phyloP scores from a whole-genome alignment of 164 flowering plant species.

The Nelumbo lutea region DNA sequence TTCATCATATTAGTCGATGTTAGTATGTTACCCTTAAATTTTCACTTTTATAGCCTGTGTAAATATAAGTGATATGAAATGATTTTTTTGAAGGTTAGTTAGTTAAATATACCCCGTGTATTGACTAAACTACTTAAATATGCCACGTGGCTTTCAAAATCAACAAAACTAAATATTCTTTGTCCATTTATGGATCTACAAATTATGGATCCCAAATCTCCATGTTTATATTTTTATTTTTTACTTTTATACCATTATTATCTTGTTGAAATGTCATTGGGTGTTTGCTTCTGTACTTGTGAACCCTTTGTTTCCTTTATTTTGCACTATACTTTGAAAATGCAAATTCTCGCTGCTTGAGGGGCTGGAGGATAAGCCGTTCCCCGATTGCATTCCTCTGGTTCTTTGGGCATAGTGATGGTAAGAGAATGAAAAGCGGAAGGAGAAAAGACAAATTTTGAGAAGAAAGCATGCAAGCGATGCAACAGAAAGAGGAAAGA shows the following conservation, averaged over 20 bases:
- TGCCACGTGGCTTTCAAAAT: too few species aligned
- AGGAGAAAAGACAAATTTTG: neutral
- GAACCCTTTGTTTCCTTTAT: constrained; percentile 63
- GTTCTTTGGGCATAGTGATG: constrained; percentile 16
- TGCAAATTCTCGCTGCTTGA: constrained; percentile 26
- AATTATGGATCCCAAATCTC: too few species aligned
- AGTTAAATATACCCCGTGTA: too few species aligned
- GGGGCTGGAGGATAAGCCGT: constrained; percentile 33
- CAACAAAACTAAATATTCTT: too few species aligned
- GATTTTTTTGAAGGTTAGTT: too few species aligned
- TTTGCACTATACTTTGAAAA: constrained; percentile 54
- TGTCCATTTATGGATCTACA: too few species aligned
- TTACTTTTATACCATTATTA: constrained; percentile 52
- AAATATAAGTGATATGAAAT: too few species aligned
- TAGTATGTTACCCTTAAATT: too few species aligned
- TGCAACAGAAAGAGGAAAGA: neutral
- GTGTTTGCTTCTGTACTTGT: constrained; percentile 65
- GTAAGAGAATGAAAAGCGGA: neutral
- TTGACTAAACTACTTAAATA: too few species aligned
- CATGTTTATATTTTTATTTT: too few species aligned
- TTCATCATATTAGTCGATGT: too few species aligned
- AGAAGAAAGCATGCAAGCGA: neutral
- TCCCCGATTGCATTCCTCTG: constrained; percentile 14
- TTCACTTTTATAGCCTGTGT: too few species aligned
- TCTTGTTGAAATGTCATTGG: constrained; percentile 73